Conservation (phyloP, 2,329 filamentous ascomycete genomes). For the Ilyonectria destructans region DNA sequence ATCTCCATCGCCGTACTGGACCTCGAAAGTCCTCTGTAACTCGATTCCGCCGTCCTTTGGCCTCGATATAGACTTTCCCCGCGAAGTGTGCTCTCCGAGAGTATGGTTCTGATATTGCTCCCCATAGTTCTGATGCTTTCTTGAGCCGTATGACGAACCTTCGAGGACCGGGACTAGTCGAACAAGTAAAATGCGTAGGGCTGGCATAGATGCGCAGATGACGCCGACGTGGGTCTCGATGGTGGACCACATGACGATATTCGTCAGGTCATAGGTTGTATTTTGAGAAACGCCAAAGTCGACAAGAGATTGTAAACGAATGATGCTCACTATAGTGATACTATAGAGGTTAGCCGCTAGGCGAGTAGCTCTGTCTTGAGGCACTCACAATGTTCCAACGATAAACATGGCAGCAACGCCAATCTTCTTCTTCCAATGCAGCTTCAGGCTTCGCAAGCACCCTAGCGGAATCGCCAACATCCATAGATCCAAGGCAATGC, state of each 20-base stretch:
- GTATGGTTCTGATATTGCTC: slow-evolving; percentile 41
- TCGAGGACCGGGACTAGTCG: slow-evolving; percentile 49
- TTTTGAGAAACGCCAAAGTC: slow-evolving; percentile 49
- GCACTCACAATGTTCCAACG: slow-evolving; percentile 60
- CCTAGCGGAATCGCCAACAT: slow-evolving; percentile 61
- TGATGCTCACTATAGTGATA: slow-evolving; percentile 52
- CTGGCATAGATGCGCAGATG: slow-evolving; percentile 55
- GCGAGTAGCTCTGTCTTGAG: background rate
- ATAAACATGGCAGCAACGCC: slow-evolving; percentile 61
- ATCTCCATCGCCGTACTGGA: slow-evolving; percentile 47
- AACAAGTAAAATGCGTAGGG: slow-evolving; percentile 51
- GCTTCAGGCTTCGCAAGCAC: slow-evolving; percentile 53
- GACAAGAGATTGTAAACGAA: slow-evolving; percentile 50
- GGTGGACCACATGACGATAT: slow-evolving; percentile 53
- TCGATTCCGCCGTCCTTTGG: slow-evolving; percentile 45
- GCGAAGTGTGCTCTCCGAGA: slow-evolving; percentile 39
- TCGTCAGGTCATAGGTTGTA: slow-evolving; percentile 51
- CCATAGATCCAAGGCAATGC: slow-evolving; percentile 60
- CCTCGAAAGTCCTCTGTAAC: slow-evolving; percentile 43
- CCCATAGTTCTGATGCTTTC: slow-evolving; percentile 44
- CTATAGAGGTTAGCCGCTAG: slow-evolving; percentile 32
- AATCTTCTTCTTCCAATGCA: slow-evolving; percentile 61
- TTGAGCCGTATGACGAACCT: slow-evolving; percentile 45
- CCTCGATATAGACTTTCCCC: slow-evolving; percentile 34
- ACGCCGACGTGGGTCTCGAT: slow-evolving; percentile 57